A percentile compares a stretch with the other conserved stretches of the same genome.
phyloP scores from a whole-genome alignment of 2,329 filamentous ascomycete species.

The Cercospora sp. region DNA sequence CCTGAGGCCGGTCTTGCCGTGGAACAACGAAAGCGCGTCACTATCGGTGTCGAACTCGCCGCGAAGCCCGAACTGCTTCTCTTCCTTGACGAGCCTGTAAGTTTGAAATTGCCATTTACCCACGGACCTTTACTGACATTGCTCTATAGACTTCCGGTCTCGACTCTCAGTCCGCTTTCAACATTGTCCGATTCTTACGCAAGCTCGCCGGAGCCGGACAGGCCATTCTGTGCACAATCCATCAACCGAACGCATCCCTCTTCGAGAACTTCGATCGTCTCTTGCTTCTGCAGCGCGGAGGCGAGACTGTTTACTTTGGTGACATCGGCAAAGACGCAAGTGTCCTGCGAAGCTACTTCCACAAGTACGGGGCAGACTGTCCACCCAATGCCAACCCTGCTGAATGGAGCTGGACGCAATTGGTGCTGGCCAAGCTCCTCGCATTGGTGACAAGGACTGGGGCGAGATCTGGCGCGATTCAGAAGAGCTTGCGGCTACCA shows the following conservation, averaged over 20 bases:
- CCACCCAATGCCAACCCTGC: constrained; percentile 70
- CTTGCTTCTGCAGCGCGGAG: constrained; percentile 74
- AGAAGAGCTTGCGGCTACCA: constrained; percentile 66
- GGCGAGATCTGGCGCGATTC: constrained; percentile 75
- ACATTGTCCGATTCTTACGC: constrained; percentile 75
- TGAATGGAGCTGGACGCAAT: constrained; percentile 84
- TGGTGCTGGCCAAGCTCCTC: constrained; percentile 70
- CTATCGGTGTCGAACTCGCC: constrained; percentile 62
- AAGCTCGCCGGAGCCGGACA: constrained; percentile 79
- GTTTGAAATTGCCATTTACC: neutral
- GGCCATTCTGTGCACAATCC: constrained; percentile 87
- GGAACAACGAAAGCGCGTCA: constrained; percentile 68
- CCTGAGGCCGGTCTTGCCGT: constrained; percentile 62
- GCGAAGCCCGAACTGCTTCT: constrained; percentile 70
- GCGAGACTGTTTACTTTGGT: constrained; percentile 82
- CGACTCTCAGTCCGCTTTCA: constrained; percentile 71
- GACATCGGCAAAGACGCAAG: constrained; percentile 75
- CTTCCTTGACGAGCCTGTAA: constrained; percentile 71
- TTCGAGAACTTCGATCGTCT: constrained; percentile 89
- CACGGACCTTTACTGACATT: neutral
- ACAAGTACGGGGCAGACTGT: constrained; percentile 50
- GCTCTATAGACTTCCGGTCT: constrained; percentile 62
- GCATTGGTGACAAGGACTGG: constrained; percentile 76
- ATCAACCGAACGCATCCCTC: constrained; percentile 81
- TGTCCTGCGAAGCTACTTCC: constrained; percentile 63